phyloP scores from a whole-genome alignment of 441 rosid genomes.

The Heliophila coronopifolia region DNA sequence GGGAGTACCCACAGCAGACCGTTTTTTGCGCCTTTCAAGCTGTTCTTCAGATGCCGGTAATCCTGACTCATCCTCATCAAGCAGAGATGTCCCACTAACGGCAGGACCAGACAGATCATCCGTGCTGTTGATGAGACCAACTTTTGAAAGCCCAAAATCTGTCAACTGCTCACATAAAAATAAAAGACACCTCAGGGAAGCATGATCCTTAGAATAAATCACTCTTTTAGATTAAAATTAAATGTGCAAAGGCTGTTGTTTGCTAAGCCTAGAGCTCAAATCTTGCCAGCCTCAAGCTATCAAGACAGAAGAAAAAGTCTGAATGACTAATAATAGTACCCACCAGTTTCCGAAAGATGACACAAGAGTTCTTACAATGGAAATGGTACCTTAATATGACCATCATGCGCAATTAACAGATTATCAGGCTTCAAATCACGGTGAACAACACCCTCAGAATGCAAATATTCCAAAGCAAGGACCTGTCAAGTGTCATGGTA shows the following conservation, averaged over 20 bases:
- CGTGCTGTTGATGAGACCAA: conserved; percentile 82
- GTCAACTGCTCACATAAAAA: conserved; percentile 67
- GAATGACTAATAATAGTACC: neutral
- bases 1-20: conserved; percentile 78
- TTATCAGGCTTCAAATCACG: conserved; percentile 99
- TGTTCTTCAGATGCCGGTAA: conserved; percentile 27
- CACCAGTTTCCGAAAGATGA: conserved; percentile 3
- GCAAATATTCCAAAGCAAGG: conserved; percentile 92
- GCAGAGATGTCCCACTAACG: conserved; percentile 37
- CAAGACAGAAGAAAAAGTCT: neutral
- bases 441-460: conserved; percentile 86
- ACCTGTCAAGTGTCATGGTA: conserved; percentile 58
- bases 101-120: conserved; percentile 68
- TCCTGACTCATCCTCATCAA: conserved; percentile 44
- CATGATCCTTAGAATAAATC: neutral
- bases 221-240: neutral
- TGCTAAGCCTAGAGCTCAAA: no score
- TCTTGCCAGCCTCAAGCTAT: conserved; percentile 9
- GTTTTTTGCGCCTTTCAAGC: conserved; percentile 51
- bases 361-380: conserved; percentile 9
- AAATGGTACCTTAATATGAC: conserved; percentile 84
- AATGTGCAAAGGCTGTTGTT: neutral
- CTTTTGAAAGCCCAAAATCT: conserved; percentile 93
- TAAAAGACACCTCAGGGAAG: conserved; percentile 27
- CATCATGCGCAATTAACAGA: conserved; percentile 96